Evolutionary conservation across 2,329 filamentous ascomycete species (phyloP).

Genomic region (Botryotinia convoluta): DNA sequence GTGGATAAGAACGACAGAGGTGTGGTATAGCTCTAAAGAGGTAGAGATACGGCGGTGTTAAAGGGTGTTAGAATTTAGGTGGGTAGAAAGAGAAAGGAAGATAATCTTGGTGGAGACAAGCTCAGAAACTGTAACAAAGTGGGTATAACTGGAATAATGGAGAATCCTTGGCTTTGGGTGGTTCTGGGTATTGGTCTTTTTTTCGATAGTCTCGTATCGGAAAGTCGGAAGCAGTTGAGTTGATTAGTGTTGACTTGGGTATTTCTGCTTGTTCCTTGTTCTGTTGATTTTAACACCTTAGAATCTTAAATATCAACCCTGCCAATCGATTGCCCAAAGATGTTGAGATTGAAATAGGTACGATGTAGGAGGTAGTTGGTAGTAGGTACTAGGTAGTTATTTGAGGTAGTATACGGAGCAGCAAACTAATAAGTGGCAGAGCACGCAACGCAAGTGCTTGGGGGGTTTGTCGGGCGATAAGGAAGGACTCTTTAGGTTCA

Average conservation of each 20-base stretch:
- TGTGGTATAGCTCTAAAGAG: background rate
- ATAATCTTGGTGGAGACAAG: background rate
- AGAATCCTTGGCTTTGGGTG: constrained; percentile 7
- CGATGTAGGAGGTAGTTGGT: background rate
- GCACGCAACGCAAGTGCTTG: background rate
- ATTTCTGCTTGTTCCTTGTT: constrained; percentile 1
- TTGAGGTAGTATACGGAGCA: background rate
- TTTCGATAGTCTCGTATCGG: background rate
- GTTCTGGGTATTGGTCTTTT: constrained; percentile 6
- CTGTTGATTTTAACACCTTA: background rate
- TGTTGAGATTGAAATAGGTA: background rate
- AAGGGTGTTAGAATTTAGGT: background rate
- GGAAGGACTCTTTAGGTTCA: background rate
- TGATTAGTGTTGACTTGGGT: background rate
- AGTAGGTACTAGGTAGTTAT: background rate
- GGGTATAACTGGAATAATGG: constrained; percentile 11
- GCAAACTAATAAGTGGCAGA: background rate
- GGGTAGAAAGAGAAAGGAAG: background rate
- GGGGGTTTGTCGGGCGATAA: background rate
- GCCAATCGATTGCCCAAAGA: background rate
- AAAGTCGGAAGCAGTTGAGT: background rate
- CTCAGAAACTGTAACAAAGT: constrained; percentile 3
- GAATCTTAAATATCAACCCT: background rate
- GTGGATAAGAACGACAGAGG: background rate
- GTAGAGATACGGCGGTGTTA: background rate